Evolutionary conservation across 2,329 filamentous ascomycete species (phyloP), one percentile per base, ranked within the genome.

Genomic region (Ascomycota sp.): DNA sequence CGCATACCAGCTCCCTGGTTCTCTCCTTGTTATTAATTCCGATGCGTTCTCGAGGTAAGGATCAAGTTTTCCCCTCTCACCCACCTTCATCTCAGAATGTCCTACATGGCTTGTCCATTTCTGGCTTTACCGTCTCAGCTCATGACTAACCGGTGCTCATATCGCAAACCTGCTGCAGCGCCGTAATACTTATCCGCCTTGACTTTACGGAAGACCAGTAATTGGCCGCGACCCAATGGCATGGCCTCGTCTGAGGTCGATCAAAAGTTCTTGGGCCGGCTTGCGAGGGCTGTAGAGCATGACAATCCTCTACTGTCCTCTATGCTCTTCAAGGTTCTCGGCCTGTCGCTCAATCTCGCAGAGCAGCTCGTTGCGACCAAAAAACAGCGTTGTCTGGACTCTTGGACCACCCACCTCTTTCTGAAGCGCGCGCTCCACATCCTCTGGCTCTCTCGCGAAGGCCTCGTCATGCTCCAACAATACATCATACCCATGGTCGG

Each of bases 161-260:
- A 21, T 21, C 16, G 16, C 16, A 21, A 21, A 5, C 16, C 16
- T 21, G 16, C 16, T 5, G 16, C 16, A 21, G 5, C 16, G 16
- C 16, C 16, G 16, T 21, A 5, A 21, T 21, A 21, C 3, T 21
- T n/a, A n/a, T n/a, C n/a, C 16, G 31, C 27, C 10, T 24, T 13
- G 31, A 33, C 12, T 27, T 27, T 4, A 27, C 34, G 26, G 33
- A 36, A 29, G 28, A 12, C 11, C 32, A 35, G 31, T 8, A 24
- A 21, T 21, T 30, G 35, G 33, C 30, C 21, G 11, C 28, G 28
- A 26, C 2, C 25, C 2, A 30, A 35, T 46, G 48, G 50, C 40
- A 98, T 95, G 89, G 89, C 89, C 58, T 89, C 84, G 51, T 89
- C 83, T 39, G 82, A 92, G 58, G 82, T 95, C 40, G 89, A 98